Conservation (phyloP, 371 early-diverging fungal species). For the Funneliformis caledonium region DNA sequence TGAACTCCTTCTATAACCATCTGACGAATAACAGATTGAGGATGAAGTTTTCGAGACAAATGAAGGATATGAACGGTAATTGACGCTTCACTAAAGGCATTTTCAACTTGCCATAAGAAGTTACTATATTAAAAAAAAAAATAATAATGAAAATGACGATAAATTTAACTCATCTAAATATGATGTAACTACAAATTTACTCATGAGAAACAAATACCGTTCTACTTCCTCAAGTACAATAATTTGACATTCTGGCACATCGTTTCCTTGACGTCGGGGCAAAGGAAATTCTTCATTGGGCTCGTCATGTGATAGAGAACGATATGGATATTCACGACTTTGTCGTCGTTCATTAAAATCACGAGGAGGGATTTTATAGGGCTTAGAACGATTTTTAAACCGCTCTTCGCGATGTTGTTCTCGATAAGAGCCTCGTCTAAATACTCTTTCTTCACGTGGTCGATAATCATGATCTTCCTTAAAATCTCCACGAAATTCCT, state of each 20-base stretch:
- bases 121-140: slow-evolving; percentile 18
- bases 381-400: slow-evolving; percentile 32
- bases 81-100: slow-evolving; percentile 32
- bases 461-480: slow-evolving; percentile 26
- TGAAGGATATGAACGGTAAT: slow-evolving; percentile 37
- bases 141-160: not conserved
- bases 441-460: slow-evolving; percentile 29
- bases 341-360: slow-evolving; percentile 32
- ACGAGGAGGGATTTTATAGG: slow-evolving; percentile 36
- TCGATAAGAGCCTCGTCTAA: slow-evolving; percentile 30
- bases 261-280: slow-evolving; percentile 36
- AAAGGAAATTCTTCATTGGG: slow-evolving; percentile 39
- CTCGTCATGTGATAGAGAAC: slow-evolving; percentile 34
- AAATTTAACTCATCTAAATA: not conserved
- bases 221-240: slow-evolving; percentile 39
- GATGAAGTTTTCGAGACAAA: slow-evolving; percentile 35
- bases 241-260: slow-evolving; percentile 41
- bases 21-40: slow-evolving; percentile 37
- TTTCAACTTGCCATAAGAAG: slow-evolving; percentile 39
- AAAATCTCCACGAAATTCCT: slow-evolving; percentile 16
- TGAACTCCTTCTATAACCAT: slow-evolving; percentile 61
- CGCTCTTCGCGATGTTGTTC: slow-evolving; percentile 39
- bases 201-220: slow-evolving; percentile 16
- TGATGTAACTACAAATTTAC: not conserved
- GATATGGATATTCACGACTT: slow-evolving; percentile 39